Conservation (phyloP, 306 rosid genomes). For the peach (Prunus persica) region DNA sequence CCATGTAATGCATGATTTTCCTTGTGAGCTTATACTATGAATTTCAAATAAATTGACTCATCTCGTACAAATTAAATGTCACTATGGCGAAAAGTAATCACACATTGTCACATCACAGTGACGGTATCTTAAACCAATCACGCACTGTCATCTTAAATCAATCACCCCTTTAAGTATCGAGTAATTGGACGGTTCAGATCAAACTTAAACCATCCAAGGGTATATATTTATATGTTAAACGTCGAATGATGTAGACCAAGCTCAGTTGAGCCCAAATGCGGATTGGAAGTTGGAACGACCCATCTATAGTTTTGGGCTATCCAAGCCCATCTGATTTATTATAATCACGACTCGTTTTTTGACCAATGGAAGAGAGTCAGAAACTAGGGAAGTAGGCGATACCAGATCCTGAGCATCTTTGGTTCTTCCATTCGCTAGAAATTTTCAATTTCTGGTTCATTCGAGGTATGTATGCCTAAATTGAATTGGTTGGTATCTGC, state of each 20-base stretch:
- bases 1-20: no score
- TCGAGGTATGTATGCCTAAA: conserved; percentile 6
- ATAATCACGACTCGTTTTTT: not conserved
- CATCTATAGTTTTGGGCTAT: not conserved
- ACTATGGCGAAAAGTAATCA: no score
- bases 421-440: not conserved
- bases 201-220: no score
- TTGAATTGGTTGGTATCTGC: not conserved
- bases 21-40: no score
- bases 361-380: not conserved
- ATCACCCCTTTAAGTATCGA: no score
- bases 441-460: not conserved
- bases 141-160: no score
- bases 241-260: not conserved
- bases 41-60: no score
- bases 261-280: not conserved
- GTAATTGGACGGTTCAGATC: no score
- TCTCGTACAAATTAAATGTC: no score
- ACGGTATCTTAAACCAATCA: no score
- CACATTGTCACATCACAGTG: no score
- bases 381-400: not conserved
- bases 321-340: not conserved
- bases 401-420: not conserved
- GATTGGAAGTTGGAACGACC: not conserved
- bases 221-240: no score